These are phyloP conservation scores for Fraxinus sp. DNA, from an alignment of 305 asterid genomes.

Conservation along the genomic window DNA sequence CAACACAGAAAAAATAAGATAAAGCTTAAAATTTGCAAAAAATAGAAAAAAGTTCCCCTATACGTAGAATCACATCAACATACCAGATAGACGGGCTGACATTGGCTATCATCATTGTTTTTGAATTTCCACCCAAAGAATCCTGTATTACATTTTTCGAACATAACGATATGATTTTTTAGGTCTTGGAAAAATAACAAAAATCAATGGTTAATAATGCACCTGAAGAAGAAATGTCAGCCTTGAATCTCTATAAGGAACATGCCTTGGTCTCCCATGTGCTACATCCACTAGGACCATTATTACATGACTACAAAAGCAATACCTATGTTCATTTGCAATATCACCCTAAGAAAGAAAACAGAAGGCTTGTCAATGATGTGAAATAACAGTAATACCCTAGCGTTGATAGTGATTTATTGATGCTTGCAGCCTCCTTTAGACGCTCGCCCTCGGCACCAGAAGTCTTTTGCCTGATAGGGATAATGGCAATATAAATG, in stretches of 20 bases:
- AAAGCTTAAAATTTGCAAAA: background rate
- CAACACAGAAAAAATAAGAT: background rate
- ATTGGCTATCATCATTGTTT: constrained; percentile 94
- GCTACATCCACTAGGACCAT: constrained; percentile 97
- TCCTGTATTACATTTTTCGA: constrained; percentile 54
- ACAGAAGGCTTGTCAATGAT: constrained; percentile 9
- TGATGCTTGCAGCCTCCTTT: constrained; percentile 94
- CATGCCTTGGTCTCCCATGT: constrained; percentile 79
- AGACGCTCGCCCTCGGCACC: constrained; percentile 99
- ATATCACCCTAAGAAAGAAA: constrained; percentile 16
- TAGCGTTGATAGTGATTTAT: constrained; percentile 83
- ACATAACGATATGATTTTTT: constrained; percentile 7
- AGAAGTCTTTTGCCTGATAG: constrained; percentile 84
- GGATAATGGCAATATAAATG: constrained; percentile 21
- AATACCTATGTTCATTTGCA: constrained; percentile 15
- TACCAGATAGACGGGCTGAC: constrained; percentile 93
- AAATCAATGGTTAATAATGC: constrained; percentile 22
- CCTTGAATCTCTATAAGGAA: constrained; percentile 95
- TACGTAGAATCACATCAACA: constrained; percentile 20
- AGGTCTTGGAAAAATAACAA: constrained; percentile 4
- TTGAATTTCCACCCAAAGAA: constrained; percentile 97
- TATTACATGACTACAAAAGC: constrained; percentile 77
- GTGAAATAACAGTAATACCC: constrained; percentile 53
- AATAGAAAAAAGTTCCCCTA: constrained; percentile 18
- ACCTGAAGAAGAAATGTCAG: constrained; percentile 99